Base-by-base conservation (phyloP, 2,329 filamentous ascomycete species). In the Fusarium sp. region DNA sequence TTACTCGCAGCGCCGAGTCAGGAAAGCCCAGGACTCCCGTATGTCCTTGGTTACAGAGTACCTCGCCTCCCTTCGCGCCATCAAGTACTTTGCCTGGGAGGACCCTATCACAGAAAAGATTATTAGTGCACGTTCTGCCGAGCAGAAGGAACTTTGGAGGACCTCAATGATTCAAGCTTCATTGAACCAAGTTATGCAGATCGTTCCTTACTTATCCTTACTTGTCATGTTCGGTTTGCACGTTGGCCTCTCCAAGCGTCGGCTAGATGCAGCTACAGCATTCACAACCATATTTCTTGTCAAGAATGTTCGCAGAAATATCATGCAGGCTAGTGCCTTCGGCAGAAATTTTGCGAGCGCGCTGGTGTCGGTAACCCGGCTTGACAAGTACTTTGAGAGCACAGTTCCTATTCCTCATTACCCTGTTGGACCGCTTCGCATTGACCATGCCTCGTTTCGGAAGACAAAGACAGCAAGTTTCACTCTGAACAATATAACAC, bases 11-110 rank as follows among this genome's bases (percentile, higher is more conserved):
- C 83, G 82, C 42, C 81, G 83, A n/a, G 85, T 88, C 50, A 86
- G 87, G 67, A 83, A 83, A 59, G 85, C 87, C 26, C 88, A 89
- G 50, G 88, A 90, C 74, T 81, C 83, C 18, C 85, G 88, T 30
- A 86, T 90, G 58, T 88, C 87, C 2, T 82, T 87, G 23, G 84
- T 89, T 20, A 86, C 87, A 2, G 88, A 90, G 72, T 89, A 89
- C 70, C 81, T 90, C 30, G 80, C 83, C 30, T 88, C 87, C 11
- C 89, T 90, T 60, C 83, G 85, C 14, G 86, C 86, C 18, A 85
- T 90, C 78, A 90, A 90, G 73, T 89, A 89, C 70, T 89, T 90
- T 75, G 86, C 86, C 4, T 90, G 88, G 88, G 88, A 90, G 73
- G 81, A 83, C 20, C 82, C 85, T 35, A 84, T 88, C 67, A 82